Evolutionary conservation across 805 yeast species (phyloP).

Genomic region (Tetrapisispora nanseiensis): DNA sequence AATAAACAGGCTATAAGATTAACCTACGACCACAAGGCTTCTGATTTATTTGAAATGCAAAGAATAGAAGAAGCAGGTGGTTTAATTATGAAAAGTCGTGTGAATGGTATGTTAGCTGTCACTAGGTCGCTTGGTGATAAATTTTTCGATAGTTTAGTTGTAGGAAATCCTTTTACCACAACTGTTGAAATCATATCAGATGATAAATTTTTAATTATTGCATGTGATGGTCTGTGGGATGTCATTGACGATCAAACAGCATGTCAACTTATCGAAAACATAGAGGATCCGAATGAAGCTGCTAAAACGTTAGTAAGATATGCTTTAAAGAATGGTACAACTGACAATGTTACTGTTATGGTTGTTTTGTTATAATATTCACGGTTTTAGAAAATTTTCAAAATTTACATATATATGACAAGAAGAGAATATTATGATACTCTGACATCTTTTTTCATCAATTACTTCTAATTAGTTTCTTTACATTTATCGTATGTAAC

Average conservation of each 20-base stretch:
- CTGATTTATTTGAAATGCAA: conserved; percentile 65
- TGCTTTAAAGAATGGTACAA: conserved; percentile 71
- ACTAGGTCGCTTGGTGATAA: conserved; percentile 88
- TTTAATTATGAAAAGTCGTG: conserved; percentile 77
- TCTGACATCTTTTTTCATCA: too few relatives aligned
- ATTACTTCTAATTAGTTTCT: too few relatives aligned
- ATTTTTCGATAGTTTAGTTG: conserved; percentile 82
- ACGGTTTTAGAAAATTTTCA: too few relatives aligned
- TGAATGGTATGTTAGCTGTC: conserved; percentile 91
- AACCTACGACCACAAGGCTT: conserved; percentile 89
- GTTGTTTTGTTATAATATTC: conserved; percentile 40
- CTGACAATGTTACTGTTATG: conserved; percentile 92
- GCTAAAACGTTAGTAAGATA: conserved; percentile 55
- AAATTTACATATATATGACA: too few relatives aligned
- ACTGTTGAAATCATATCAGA: conserved; percentile 55
- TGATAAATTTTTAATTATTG: conserved; percentile 77
- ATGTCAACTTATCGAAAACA: conserved; percentile 52
- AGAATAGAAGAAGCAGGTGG: conserved; percentile 79
- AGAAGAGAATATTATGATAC: too few relatives aligned
- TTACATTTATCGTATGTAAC: neutral
- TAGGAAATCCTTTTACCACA: conserved; percentile 88
- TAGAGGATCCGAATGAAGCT: conserved; percentile 52
- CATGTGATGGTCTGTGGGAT: conserved; percentile 98
- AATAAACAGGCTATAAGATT: conserved; percentile 66
- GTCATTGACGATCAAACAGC: conserved; percentile 81